phyloP scores from a whole-genome alignment of 306 rosid species.

The Prosopis cineraria region DNA sequence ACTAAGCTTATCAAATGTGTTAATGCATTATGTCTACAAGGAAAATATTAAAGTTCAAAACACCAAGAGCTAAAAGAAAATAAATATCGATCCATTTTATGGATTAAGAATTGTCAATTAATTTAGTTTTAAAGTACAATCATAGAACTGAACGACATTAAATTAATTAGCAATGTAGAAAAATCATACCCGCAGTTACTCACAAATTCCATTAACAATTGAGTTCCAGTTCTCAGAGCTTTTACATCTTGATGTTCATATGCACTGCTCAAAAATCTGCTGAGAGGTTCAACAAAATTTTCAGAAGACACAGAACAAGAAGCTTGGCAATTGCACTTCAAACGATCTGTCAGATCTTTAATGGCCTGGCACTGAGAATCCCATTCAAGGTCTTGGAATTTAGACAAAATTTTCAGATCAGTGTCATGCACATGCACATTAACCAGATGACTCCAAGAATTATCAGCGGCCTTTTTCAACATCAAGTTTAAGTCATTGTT shows the following conservation, averaged over 20 bases:
- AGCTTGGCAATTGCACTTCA: slow-evolving; percentile 43
- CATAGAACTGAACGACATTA: slow-evolving; percentile 4
- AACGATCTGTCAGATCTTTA: slow-evolving; percentile 49
- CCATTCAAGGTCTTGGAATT: slow-evolving; percentile 65
- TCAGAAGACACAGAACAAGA: slow-evolving; percentile 44
- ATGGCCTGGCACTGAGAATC: slow-evolving; percentile 61
- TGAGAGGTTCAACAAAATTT: slow-evolving; percentile 59
- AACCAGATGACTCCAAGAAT: slow-evolving; percentile 45
- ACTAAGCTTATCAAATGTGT: slow-evolving; percentile 17
- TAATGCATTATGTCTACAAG: background rate
- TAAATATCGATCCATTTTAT: background rate
- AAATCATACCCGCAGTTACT: slow-evolving; percentile 63
- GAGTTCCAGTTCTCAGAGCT: slow-evolving; percentile 67
- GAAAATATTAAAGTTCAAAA: background rate
- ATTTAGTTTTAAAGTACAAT: background rate
- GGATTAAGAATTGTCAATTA: background rate
- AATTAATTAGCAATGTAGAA: background rate
- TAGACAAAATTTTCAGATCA: slow-evolving; percentile 46
- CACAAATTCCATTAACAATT: slow-evolving; percentile 57
- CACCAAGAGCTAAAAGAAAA: background rate
- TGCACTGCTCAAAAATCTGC: slow-evolving; percentile 64
- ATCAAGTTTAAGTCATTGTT: slow-evolving; percentile 40
- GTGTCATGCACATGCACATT: slow-evolving; percentile 35
- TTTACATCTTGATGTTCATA: slow-evolving; percentile 51
- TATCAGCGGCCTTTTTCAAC: slow-evolving; percentile 39